A percentile compares a stretch with the other conserved stretches of the same genome.
Evolutionary conservation across 2,329 filamentous ascomycete genomes (phyloP).

Genomic region (Neofusicoccum kwambonambiense): DNA sequence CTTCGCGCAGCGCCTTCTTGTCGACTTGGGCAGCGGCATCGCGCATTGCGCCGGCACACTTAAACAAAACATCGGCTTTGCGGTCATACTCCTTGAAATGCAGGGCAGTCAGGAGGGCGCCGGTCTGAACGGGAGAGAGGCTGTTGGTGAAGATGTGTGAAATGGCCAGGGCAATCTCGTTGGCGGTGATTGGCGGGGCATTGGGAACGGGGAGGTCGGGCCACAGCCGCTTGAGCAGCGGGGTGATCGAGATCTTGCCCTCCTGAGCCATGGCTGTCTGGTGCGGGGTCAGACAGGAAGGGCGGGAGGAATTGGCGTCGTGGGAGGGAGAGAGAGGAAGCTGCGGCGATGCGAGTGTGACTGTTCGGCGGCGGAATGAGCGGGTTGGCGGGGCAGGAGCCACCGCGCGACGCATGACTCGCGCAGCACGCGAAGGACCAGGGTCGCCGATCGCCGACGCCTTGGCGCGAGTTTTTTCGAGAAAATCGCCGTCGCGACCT

Average conservation of each 20-base stretch:
- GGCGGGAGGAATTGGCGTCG: background rate
- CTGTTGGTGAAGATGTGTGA: conserved; percentile 88
- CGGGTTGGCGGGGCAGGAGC: conserved; percentile 8
- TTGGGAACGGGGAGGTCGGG: conserved; percentile 48
- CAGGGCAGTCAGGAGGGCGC: conserved; percentile 82
- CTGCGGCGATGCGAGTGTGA: background rate
- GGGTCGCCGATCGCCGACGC: conserved; percentile 6
- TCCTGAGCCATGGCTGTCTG: conserved; percentile 26
- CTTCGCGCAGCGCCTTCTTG: conserved; percentile 56
- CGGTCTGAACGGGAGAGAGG: conserved; percentile 83
- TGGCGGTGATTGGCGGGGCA: conserved; percentile 59
- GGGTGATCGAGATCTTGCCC: conserved; percentile 59
- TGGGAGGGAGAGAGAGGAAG: background rate
- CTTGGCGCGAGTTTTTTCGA: conserved; percentile 18
- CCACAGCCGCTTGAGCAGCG: conserved; percentile 72
- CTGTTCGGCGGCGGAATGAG: conserved; percentile 3
- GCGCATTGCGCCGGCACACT: conserved; percentile 82
- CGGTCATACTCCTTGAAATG: conserved; percentile 89
- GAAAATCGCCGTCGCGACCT: conserved; percentile 3
- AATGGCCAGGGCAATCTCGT: conserved; percentile 86
- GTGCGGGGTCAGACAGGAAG: background rate
- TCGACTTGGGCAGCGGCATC: conserved; percentile 74
- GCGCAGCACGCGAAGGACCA: background rate
- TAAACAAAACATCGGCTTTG: conserved; percentile 79
- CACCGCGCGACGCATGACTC: no score